Evolutionary conservation across 805 yeast species (phyloP), one percentile per base, ranked within the genome.

Genomic region (Metschnikowia cerradonensis): DNA sequence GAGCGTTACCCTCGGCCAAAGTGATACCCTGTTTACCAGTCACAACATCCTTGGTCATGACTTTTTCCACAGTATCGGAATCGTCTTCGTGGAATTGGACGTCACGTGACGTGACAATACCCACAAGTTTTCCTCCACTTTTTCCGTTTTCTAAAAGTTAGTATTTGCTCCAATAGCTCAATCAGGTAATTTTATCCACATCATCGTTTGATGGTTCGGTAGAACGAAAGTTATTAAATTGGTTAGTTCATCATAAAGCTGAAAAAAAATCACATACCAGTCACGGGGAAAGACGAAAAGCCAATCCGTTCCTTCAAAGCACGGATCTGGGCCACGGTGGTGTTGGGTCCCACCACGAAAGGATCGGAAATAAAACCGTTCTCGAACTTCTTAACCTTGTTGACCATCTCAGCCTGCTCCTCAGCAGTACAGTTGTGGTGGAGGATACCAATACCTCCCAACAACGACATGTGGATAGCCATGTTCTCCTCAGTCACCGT

Each of bases 331-430:
- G 84, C 88, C 61, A 94, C 94, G 50, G 96, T 86, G 58, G 76
- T 70, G 23, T 73, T 64, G 54, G 97, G 96, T 41, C 86, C 63
- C 56, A 94, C 82, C 52, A 89, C 97, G 56, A 92, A 82, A 41
- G 97, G 99, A 64, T 90, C 94, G 64, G 86, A 87, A 67, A 94
- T 94, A 79, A 94, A 94, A 35, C 99, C 99, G 71, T 94, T 94
- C 78, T 94, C 99, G 76, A 77, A 94, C 73, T 88, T 90, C 82
- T 94, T 94, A 62, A 94, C 99, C 75, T 88, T 88, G 71, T 81
- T 87, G 56, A 94, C 99, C 98, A 94, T 94, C 61, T 83, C 96
- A 53, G 99, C 99, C 77, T 94, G 99, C 71, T 90, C 98, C 50
- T 92, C 98, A 52, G 96, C 80, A 52, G 96, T 70, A 77, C 97